These are phyloP conservation scores for Nannizziopsis arthrosporioides DNA, from an alignment of 2,329 filamentous ascomycete species.

Conservation along the genomic window DNA sequence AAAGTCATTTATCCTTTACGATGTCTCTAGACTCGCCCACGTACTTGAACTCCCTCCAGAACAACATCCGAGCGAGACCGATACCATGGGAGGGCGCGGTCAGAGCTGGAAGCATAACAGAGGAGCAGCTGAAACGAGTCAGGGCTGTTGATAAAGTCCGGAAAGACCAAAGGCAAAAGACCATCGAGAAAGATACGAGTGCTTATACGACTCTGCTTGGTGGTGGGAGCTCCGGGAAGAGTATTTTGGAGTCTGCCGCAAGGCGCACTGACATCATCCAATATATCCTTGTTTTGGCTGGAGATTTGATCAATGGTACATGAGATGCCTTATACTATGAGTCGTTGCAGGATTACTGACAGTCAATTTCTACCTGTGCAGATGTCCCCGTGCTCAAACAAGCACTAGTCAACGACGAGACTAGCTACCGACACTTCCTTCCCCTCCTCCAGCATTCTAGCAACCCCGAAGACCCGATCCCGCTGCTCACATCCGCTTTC, in stretches of 20 bases:
- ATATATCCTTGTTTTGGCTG: slow-evolving; percentile 82
- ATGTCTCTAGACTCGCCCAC: slow-evolving; percentile 91
- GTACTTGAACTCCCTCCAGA: slow-evolving; percentile 79
- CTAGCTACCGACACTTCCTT: slow-evolving; percentile 64
- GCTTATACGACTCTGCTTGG: slow-evolving; percentile 73
- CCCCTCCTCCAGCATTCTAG: slow-evolving; percentile 73
- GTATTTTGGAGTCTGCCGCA: slow-evolving; percentile 72
- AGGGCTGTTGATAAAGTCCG: slow-evolving; percentile 93
- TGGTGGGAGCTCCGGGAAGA: slow-evolving; percentile 52
- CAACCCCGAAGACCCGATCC: slow-evolving; percentile 76
- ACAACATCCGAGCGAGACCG: slow-evolving; percentile 89
- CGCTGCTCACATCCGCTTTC: slow-evolving; percentile 78
- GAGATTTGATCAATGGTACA: slow-evolving; percentile 76
- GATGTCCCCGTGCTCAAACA: slow-evolving; percentile 69
- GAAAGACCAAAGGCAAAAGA: slow-evolving; percentile 76
- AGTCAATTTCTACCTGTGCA: slow-evolving; percentile 28
- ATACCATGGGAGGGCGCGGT: slow-evolving; percentile 98
- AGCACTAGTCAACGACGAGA: slow-evolving; percentile 59
- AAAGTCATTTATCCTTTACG: slow-evolving; percentile 15
- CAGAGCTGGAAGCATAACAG: slow-evolving; percentile 82
- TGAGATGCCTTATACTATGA: neutral
- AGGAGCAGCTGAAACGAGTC: slow-evolving; percentile 88
- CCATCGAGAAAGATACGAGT: slow-evolving; percentile 65
- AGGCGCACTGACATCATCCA: slow-evolving; percentile 86
- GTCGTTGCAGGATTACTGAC: neutral